Evolutionary conservation across 1,284 basidiomycete species (phyloP).

Genomic region (Papiliotrema terrestris): DNA sequence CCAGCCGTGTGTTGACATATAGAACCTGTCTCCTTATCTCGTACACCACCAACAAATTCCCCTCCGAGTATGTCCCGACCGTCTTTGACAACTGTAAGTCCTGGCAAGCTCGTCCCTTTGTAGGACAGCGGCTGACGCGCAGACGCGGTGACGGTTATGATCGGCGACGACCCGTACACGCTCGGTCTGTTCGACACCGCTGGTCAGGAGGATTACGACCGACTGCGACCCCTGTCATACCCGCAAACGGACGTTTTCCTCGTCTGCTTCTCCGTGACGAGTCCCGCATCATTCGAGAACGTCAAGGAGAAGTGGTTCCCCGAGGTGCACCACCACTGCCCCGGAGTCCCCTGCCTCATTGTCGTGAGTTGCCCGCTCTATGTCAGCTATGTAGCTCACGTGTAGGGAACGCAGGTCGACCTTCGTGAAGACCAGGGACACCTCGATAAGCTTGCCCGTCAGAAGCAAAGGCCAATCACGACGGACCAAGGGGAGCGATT

Average conservation of each 20-base stretch:
- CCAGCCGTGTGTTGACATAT: slow-evolving; percentile 1
- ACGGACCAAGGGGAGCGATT: slow-evolving; percentile 88
- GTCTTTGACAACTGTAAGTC: slow-evolving; percentile 59
- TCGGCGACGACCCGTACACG: slow-evolving; percentile 98
- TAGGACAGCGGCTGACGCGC: not conserved
- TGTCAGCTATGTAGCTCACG: not conserved
- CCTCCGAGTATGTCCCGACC: slow-evolving; percentile 97
- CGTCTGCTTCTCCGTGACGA: slow-evolving; percentile 98
- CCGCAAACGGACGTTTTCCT: slow-evolving; percentile 99
- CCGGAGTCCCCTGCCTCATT: slow-evolving; percentile 98
- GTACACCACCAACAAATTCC: slow-evolving; percentile 99
- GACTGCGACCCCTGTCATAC: slow-evolving; percentile 96
- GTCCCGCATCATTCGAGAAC: slow-evolving; percentile 98
- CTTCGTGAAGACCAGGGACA: slow-evolving; percentile 89
- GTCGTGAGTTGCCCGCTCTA: slow-evolving; percentile 4
- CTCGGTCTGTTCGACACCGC: slow-evolving; percentile 98
- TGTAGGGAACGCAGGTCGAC: slow-evolving; percentile 88
- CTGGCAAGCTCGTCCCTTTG: not conserved
- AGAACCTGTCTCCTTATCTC: slow-evolving; percentile 99
- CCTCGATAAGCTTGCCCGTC: slow-evolving; percentile 88
- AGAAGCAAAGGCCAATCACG: slow-evolving; percentile 91
- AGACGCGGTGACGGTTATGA: slow-evolving; percentile 99
- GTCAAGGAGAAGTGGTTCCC: slow-evolving; percentile 99
- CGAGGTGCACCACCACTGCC: slow-evolving; percentile 99
- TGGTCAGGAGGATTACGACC: slow-evolving; percentile 99